phyloP scores from a whole-genome alignment of 192 early-diverging fungal genomes.

The Coemansia sp. region DNA sequence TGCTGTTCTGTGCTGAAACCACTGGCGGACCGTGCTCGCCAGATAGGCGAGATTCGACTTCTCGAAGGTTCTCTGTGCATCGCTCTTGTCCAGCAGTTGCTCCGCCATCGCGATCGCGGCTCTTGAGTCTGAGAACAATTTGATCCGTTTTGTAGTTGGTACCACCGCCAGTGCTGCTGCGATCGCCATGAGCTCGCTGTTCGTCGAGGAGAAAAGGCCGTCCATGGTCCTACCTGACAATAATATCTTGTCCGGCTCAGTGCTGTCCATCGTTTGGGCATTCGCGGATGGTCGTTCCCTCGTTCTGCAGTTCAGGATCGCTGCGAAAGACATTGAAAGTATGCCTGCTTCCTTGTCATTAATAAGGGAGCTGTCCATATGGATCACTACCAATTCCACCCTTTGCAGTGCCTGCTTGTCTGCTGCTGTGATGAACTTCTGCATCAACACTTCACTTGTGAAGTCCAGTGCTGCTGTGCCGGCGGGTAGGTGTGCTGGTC shows the following conservation, averaged over 20 bases:
- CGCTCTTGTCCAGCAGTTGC: not conserved
- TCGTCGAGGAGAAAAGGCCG: conserved; percentile 12
- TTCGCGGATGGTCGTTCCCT: too few relatives aligned
- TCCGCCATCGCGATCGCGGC: conserved; percentile 1
- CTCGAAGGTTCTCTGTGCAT: not conserved
- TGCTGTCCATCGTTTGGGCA: too few relatives aligned
- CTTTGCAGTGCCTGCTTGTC: too few relatives aligned
- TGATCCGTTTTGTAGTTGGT: not conserved
- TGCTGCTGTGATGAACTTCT: too few relatives aligned
- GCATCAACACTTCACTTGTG: too few relatives aligned
- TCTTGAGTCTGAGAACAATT: too few relatives aligned
- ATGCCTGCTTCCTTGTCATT: too few relatives aligned
- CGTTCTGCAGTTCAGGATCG: not conserved
- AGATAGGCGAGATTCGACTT: not conserved
- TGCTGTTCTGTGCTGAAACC: not conserved
- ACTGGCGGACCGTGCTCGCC: not conserved
- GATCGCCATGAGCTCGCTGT: conserved; percentile 12
- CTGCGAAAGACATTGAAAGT: not conserved
- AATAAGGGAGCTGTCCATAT: too few relatives aligned
- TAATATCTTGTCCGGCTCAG: not conserved
- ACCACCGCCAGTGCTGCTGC: conserved; percentile 4
- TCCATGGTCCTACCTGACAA: conserved; percentile 1
- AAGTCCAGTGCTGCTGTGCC: too few relatives aligned
- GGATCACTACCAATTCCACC: too few relatives aligned
- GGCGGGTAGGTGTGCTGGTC: too few relatives aligned